These are phyloP conservation scores for Gentiana straminea DNA, from an alignment of 257 asterid species.

Conservation along the genomic window DNA sequence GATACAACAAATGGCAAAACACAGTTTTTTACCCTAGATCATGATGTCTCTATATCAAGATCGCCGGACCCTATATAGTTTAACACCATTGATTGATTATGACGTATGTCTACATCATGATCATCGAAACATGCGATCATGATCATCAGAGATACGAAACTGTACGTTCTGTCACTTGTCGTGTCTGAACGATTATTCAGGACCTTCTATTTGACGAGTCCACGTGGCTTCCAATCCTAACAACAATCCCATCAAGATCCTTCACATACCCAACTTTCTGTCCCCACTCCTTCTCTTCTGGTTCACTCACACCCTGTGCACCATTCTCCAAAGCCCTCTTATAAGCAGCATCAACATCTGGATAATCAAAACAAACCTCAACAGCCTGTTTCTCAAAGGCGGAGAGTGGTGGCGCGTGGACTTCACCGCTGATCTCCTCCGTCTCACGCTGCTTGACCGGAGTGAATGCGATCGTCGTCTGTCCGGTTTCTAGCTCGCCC, in stretches of 20 bases:
- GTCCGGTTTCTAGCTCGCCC: conserved; percentile 85
- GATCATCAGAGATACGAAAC: too few relatives aligned
- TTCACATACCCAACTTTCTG: conserved; percentile 85
- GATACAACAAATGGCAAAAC: too few relatives aligned
- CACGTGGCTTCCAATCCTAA: conserved; percentile 61
- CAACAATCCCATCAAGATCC: conserved; percentile 61
- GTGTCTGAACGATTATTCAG: too few relatives aligned
- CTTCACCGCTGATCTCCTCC: conserved; percentile 58
- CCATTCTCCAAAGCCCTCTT: conserved; percentile 87
- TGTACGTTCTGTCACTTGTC: too few relatives aligned
- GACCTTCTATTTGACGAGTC: conserved; percentile 8
- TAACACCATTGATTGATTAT: too few relatives aligned
- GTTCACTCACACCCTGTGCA: conserved; percentile 57
- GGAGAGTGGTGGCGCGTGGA: conserved; percentile 29
- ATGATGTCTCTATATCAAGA: too few relatives aligned
- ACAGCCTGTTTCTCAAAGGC: conserved; percentile 34
- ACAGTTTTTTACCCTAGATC: too few relatives aligned
- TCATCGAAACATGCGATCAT: too few relatives aligned
- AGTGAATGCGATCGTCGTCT: conserved; percentile 81
- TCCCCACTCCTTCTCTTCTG: conserved; percentile 80
- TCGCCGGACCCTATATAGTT: too few relatives aligned
- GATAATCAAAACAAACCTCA: conserved; percentile 79
- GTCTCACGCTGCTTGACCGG: conserved; percentile 77
- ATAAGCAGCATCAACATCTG: conserved; percentile 71
- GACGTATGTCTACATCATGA: too few relatives aligned